Conservation (phyloP, 306 rosid species). For the Arachis stenosperma region DNA sequence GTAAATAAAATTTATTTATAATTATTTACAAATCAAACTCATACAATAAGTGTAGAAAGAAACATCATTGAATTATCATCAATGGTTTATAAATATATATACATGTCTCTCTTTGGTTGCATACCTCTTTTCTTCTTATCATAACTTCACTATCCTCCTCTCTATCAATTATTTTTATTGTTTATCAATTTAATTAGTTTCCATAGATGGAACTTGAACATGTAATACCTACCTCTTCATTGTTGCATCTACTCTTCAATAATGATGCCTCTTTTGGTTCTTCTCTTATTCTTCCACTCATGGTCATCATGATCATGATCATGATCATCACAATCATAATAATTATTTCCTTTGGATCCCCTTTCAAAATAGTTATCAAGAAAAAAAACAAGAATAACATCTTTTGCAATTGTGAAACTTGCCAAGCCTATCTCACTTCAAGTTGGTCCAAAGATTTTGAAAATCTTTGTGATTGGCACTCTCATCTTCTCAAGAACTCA, state of each 20-base stretch:
- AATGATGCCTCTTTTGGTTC: constrained; percentile 2
- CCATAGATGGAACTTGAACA: constrained; percentile 43
- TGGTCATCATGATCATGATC: not conserved
- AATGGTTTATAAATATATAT: not conserved
- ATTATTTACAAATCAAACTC: no score
- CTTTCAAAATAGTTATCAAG: not conserved
- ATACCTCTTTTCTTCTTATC: not conserved
- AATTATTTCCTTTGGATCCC: not conserved
- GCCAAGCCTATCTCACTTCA: constrained; percentile 60
- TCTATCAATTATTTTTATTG: no score
- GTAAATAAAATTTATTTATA: no score
- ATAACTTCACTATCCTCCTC: not conserved
- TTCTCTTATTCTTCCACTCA: constrained; percentile 22
- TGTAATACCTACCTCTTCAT: not conserved
- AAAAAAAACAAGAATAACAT: constrained; percentile 19
- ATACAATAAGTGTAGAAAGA: not conserved
- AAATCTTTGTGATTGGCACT: constrained; percentile 82
- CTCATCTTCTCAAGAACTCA: constrained; percentile 62
- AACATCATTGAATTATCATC: not conserved
- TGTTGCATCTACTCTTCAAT: constrained; percentile 17
- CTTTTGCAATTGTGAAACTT: constrained; percentile 68
- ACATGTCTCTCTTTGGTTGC: constrained; percentile 19
- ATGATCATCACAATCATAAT: not conserved
- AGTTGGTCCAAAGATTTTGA: constrained; percentile 65
- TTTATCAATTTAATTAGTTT: not conserved